Evolutionary conservation across 805 yeast species (phyloP).

Genomic region (Schizosaccharomyces lindneri): DNA sequence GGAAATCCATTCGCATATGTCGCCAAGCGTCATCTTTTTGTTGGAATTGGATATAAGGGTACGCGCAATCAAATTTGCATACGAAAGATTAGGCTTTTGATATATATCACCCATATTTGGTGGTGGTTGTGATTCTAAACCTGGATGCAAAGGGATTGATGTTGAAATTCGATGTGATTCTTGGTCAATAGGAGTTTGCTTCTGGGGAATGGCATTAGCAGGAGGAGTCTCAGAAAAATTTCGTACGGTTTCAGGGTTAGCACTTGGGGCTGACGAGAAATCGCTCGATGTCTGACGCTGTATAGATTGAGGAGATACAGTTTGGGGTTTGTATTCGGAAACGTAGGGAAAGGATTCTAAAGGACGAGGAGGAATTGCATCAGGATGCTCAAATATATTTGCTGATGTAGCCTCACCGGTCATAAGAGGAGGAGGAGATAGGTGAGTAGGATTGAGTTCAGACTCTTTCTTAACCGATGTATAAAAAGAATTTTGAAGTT

Average conservation of each 20-base stretch:
- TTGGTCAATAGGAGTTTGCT: too few relatives aligned
- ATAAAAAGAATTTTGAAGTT: too few relatives aligned
- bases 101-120: constrained; percentile 2
- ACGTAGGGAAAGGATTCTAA: neutral
- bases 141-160: neutral
- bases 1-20: constrained; percentile 65
- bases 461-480: too few relatives aligned
- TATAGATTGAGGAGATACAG: neutral
- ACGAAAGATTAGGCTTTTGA: constrained; percentile 19
- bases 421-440: neutral
- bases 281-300: too few relatives aligned
- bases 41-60: constrained; percentile 47
- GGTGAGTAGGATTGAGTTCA: neutral
- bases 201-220: too few relatives aligned
- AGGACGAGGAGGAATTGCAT: neutral
- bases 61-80: constrained; percentile 55
- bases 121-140: neutral
- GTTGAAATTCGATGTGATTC: neutral
- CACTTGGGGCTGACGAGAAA: too few relatives aligned
- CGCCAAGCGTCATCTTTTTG: constrained; percentile 51
- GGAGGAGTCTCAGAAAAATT: too few relatives aligned
- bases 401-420: neutral
- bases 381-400: neutral
- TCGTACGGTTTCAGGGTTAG: too few relatives aligned
- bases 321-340: neutral